Percentiles rank a stretch among this genome's conserved stretches.
These are phyloP conservation scores for Tylopilus rubrobrunneus DNA, from an alignment of 768 basidiomycete genomes.

Conservation along the genomic window DNA sequence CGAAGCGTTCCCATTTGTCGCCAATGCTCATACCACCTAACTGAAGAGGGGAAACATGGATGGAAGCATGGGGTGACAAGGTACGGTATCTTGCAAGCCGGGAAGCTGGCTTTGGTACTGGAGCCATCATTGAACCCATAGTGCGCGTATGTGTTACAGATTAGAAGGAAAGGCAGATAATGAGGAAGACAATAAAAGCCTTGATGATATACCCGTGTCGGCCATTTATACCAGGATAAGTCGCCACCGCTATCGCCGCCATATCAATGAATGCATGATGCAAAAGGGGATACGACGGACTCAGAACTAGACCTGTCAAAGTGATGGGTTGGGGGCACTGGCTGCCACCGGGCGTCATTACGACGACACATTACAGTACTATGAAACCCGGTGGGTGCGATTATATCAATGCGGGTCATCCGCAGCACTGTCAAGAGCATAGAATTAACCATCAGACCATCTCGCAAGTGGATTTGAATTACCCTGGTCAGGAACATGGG, in stretches of 20 bases:
- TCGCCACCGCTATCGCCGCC: neutral
- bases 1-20: slow-evolving; percentile 32
- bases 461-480: neutral
- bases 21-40: slow-evolving; percentile 45
- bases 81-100: slow-evolving; percentile 32
- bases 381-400: neutral
- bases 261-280: neutral
- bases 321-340: neutral
- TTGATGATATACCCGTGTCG: neutral
- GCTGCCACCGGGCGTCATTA: neutral
- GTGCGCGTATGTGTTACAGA: slow-evolving; percentile 11
- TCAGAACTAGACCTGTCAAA: neutral
- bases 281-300: neutral
- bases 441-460: neutral
- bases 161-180: neutral
- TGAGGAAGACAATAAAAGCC: neutral
- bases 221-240: neutral
- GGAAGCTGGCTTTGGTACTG: slow-evolving; percentile 24
- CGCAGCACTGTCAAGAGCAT: neutral
- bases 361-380: neutral
- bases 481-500: neutral
- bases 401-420: no score
- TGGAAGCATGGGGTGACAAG: slow-evolving; percentile 35
- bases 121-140: neutral
- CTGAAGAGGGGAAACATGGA: slow-evolving; percentile 41